phyloP scores from a whole-genome alignment of 257 asterid species.

The Primulina huaijiensis region DNA sequence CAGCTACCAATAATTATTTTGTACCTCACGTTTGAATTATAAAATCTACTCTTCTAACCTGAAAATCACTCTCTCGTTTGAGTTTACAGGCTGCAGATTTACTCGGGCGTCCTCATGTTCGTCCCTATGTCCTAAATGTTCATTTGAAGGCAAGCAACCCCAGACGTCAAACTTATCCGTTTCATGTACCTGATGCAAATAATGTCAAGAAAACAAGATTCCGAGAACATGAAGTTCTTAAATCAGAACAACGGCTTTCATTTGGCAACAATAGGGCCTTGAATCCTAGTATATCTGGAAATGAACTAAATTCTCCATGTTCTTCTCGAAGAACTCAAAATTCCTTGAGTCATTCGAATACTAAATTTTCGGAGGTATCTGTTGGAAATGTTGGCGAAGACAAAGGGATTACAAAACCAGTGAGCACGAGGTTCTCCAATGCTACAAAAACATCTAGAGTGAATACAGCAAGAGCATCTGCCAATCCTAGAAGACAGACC shows the following conservation, averaged over 20 bases:
- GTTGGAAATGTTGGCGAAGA: constrained; percentile 46
- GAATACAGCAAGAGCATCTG: constrained; percentile 37
- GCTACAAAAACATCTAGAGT: constrained; percentile 42
- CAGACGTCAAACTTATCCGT: constrained; percentile 53
- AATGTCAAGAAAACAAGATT: constrained; percentile 52
- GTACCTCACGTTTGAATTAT: no score
- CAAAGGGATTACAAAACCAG: constrained; percentile 33
- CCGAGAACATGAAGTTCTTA: constrained; percentile 42
- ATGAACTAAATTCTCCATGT: constrained; percentile 50
- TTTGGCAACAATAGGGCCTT: constrained; percentile 77
- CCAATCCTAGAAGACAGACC: constrained; percentile 52
- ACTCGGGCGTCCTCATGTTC: constrained; percentile 80
- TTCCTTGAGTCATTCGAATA: constrained; percentile 41
- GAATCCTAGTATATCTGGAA: constrained; percentile 93
- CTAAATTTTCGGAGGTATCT: constrained; percentile 43
- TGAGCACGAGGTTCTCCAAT: constrained; percentile 36
- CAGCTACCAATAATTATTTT: neutral
- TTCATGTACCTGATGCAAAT: constrained; percentile 33
- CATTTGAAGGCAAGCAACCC: constrained; percentile 59
- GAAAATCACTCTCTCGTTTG: constrained; percentile 4
- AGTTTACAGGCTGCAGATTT: constrained; percentile 78
- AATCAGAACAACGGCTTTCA: constrained; percentile 59
- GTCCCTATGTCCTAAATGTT: constrained; percentile 57
- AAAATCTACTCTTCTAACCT: neutral
- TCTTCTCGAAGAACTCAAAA: constrained; percentile 49